A percentile compares a stretch with the other conserved stretches of the same genome.
These are phyloP conservation scores for Wickerhamiella australiensis DNA, from an alignment of 805 yeast species.

Conservation along the genomic window DNA sequence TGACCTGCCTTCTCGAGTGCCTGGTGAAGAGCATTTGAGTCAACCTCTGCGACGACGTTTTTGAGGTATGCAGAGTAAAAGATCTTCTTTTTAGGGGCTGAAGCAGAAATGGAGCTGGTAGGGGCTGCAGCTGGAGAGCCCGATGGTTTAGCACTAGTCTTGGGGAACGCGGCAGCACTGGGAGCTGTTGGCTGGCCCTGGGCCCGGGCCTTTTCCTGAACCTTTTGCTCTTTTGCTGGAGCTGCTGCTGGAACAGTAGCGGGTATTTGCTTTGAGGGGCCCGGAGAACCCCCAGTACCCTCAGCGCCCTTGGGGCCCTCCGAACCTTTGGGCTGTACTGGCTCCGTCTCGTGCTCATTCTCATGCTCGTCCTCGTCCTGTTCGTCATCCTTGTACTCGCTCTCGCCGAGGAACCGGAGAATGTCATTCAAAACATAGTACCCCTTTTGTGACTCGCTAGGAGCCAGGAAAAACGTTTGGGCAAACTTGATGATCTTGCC, in stretches of 20 bases:
- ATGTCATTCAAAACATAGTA: conserved; percentile 31
- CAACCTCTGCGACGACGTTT: conserved; percentile 24
- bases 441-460: conserved; percentile 20
- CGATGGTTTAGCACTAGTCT: too few species aligned
- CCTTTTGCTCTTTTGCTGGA: background rate
- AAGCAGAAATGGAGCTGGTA: conserved; percentile 5
- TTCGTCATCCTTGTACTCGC: conserved; percentile 22
- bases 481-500: conserved; percentile 28
- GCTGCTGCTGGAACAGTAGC: conserved; percentile 7
- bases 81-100: background rate
- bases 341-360: background rate
- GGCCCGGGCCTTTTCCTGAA: background rate
- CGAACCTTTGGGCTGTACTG: too few species aligned
- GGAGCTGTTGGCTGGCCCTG: background rate
- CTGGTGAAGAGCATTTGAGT: conserved; percentile 22
- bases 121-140: conserved; percentile 6
- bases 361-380: conserved; percentile 15
- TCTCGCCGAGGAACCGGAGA: conserved; percentile 29
- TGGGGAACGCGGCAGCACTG: conserved; percentile 2
- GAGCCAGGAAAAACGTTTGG: conserved; percentile 30
- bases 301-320: too few species aligned
- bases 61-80: conserved; percentile 29
- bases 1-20: conserved; percentile 27
- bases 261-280: conserved; percentile 2
- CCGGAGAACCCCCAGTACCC: too few species aligned